These are phyloP conservation scores for Russula abietina DNA, from an alignment of 768 basidiomycete species.

Conservation along the genomic window DNA sequence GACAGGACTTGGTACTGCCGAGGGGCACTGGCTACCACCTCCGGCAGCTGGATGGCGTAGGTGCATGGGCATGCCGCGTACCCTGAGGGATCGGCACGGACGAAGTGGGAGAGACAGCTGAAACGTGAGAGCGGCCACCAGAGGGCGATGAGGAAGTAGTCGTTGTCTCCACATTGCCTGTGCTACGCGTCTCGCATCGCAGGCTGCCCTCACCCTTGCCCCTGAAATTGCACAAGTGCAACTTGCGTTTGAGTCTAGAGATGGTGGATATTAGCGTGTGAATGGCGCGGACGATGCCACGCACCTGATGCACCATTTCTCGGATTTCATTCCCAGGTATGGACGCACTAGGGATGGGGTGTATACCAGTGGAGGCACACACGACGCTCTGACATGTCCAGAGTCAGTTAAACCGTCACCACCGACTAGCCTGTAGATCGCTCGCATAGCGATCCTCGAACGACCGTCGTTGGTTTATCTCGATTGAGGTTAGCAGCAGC, in stretches of 20 bases:
- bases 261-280: no score
- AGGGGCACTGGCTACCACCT: no score
- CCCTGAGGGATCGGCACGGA: no score
- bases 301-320: no score
- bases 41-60: no score
- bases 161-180: constrained; percentile 46
- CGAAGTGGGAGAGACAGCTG: no score
- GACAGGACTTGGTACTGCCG: no score
- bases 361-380: constrained; percentile 68
- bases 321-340: constrained; percentile 16
- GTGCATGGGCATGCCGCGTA: no score
- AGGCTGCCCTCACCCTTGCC: no score
- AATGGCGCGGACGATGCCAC: no score
- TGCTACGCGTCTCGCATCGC: constrained; percentile 35
- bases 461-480: constrained; percentile 75
- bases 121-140: constrained; percentile 43
- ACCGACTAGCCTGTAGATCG: constrained; percentile 73
- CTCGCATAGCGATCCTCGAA: constrained; percentile 75
- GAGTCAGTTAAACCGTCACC: constrained; percentile 22
- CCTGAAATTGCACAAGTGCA: no score
- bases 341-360: constrained; percentile 24
- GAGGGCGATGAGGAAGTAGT: constrained; percentile 28
- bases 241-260: no score
- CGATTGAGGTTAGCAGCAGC: constrained; percentile 43
- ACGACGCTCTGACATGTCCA: constrained; percentile 47